Base-by-base conservation (phyloP, 495 filamentous ascomycete species). In the Penicillium longicatenatum region DNA sequence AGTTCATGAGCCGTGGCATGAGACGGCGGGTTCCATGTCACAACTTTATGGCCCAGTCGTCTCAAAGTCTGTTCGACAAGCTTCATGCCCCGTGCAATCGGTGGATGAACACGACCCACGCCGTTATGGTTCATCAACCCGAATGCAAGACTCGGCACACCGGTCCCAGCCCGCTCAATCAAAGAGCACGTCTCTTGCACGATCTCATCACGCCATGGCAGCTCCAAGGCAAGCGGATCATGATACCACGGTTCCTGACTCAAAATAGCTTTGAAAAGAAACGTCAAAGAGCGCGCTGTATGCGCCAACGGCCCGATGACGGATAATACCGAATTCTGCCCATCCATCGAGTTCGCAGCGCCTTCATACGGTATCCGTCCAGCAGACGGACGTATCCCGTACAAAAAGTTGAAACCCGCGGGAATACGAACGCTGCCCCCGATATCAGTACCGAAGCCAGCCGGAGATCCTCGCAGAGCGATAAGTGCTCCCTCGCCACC, bases 371-470 rank as follows among this genome's bases (percentile, higher is more conserved):
- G 78, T 4, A 81, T 68, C 16, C 80, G 59, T 2, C 77, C 78
- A 3, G 64, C 26, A 0, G 81, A 81, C 10, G 81, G 79, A 20
- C 75, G 66, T 16, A 84, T 43, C 0, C 86, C 85, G 72, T 82
- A 89, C 1, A 86, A 61, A 4, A 78, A 82, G 64, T 86, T 86
- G 57, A 89, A 89, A 2, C 79, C 81, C 24, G 84, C 78, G 2
- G 89, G 89, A 50, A 89, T 83, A 0, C 89, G 76, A 19, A 91
- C 81, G 57, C 78, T 85, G 8, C 89, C 89, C 0, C 87, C 89
- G 50, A 92, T 86, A 71, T 92, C 89, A 14, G 88, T 90, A 0
- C 85, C 85, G 61, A 87, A 78, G 0, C 84, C 84, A 17, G 72
- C 66, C 0, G 83, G 74, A 37, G 79, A 84, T 10, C 85, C 84